phyloP scores from a whole-genome alignment of 2,329 filamentous ascomycete genomes.

The Phaeosphaeriaceae sp. region DNA sequence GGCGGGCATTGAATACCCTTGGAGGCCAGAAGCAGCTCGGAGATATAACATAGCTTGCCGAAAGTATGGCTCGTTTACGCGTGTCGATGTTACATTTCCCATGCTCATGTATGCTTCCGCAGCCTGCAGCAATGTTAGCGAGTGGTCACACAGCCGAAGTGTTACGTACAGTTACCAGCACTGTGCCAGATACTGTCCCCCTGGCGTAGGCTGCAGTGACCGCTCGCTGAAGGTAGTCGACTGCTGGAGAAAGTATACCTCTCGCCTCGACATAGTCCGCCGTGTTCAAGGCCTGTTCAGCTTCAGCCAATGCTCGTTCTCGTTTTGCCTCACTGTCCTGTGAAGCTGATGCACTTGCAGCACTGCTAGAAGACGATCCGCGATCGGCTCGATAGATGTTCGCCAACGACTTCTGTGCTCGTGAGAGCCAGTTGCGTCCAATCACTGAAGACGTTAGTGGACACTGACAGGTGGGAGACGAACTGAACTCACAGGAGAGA shows the following conservation, averaged over 20 bases:
- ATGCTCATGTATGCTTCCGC: conserved; percentile 62
- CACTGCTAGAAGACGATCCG: conserved; percentile 46
- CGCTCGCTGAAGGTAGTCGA: conserved; percentile 59
- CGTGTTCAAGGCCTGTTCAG: conserved; percentile 31
- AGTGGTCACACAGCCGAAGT: neutral
- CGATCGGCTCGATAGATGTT: conserved; percentile 57
- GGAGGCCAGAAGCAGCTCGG: conserved; percentile 51
- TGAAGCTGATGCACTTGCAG: conserved; percentile 37
- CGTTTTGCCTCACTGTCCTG: conserved; percentile 21
- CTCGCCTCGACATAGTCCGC: conserved; percentile 61
- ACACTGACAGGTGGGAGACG: neutral
- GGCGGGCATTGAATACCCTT: conserved; percentile 51
- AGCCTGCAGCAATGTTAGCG: conserved; percentile 33
- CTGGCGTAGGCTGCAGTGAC: conserved; percentile 53
- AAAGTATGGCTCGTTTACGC: conserved; percentile 55
- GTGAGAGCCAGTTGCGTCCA: conserved; percentile 59
- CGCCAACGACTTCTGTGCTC: conserved; percentile 58
- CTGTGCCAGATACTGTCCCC: conserved; percentile 48
- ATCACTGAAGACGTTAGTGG: conserved; percentile 48
- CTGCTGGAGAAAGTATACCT: conserved; percentile 58
- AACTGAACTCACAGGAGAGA: conserved; percentile 49
- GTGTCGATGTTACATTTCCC: conserved; percentile 57
- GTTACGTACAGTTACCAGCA: conserved; percentile 55
- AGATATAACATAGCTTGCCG: conserved; percentile 56
- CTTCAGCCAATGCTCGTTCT: conserved; percentile 37